These are phyloP conservation scores for Morella rubra DNA, from an alignment of 306 rosid species.

Conservation along the genomic window DNA sequence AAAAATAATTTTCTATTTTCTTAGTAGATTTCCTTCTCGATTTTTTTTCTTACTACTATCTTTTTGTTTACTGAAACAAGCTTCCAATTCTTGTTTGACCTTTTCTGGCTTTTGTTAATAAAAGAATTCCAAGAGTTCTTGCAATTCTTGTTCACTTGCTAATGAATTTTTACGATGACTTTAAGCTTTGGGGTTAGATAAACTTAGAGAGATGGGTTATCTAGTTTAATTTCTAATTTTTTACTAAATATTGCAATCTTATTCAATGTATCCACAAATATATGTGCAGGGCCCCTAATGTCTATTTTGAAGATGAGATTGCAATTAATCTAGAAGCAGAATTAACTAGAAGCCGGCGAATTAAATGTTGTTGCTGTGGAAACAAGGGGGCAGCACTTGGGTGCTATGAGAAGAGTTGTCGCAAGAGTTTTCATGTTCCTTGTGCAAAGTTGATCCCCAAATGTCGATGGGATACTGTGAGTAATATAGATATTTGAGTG, in stretches of 20 bases:
- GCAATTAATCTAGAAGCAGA: conserved; percentile 90
- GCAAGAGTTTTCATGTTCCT: conserved; percentile 84
- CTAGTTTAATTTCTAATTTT: background rate
- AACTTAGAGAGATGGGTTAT: background rate
- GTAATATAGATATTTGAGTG: conserved; percentile 16
- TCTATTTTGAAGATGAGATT: conserved; percentile 67
- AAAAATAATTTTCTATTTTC: background rate
- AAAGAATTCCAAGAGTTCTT: background rate
- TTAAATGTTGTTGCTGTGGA: conserved; percentile 84
- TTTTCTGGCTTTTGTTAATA: background rate
- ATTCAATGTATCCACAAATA: conserved; percentile 23
- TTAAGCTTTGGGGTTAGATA: background rate
- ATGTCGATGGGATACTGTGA: conserved; percentile 92
- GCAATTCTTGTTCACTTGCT: background rate
- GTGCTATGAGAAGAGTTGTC: conserved; percentile 80
- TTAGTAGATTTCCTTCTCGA: background rate
- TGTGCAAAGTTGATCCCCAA: conserved; percentile 79
- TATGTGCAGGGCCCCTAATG: conserved; percentile 85
- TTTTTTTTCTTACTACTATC: background rate
- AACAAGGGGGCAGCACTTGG: conserved; percentile 89
- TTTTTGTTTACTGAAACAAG: background rate
- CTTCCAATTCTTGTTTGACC: background rate
- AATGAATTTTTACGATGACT: background rate
- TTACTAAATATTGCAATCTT: background rate
- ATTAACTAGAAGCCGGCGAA: conserved; percentile 76